phyloP scores from a whole-genome alignment of 2,329 filamentous ascomycete species.

The Colletotrichum sojae region DNA sequence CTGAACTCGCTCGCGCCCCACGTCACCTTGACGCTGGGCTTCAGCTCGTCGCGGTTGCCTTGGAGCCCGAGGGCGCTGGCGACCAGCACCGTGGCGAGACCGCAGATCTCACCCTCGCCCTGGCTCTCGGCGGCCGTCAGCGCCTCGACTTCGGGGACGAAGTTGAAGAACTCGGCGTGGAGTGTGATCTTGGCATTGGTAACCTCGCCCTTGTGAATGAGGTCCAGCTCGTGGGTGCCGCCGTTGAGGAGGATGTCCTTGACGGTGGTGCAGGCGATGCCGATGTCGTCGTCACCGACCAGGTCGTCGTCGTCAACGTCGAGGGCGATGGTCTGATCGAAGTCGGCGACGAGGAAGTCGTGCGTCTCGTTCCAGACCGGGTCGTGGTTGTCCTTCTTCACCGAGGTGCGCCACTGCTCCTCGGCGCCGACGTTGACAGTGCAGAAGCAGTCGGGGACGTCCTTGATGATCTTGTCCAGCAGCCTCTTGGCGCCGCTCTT shows the following conservation, averaged over 20 bases:
- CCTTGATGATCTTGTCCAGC: slow-evolving; percentile 59
- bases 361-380: slow-evolving; percentile 64
- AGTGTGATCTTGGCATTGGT: slow-evolving; percentile 54
- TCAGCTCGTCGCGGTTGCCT: slow-evolving; percentile 59
- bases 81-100: slow-evolving; percentile 59
- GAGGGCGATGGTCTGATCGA: slow-evolving; percentile 57
- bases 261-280: slow-evolving; percentile 55
- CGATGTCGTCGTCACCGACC: slow-evolving; percentile 59
- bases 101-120: slow-evolving; percentile 52
- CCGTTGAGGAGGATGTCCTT: slow-evolving; percentile 58
- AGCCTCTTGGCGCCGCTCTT: slow-evolving; percentile 52
- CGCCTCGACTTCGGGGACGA: slow-evolving; percentile 53
- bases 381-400: slow-evolving; percentile 56
- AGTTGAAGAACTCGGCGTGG: slow-evolving; percentile 57
- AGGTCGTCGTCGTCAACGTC: slow-evolving; percentile 62
- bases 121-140: slow-evolving; percentile 46
- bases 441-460: slow-evolving; percentile 62
- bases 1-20: slow-evolving; percentile 58
- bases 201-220: slow-evolving; percentile 54
- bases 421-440: slow-evolving; percentile 60
- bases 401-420: slow-evolving; percentile 57
- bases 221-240: slow-evolving; percentile 56
- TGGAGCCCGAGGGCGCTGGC: slow-evolving; percentile 58
- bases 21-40: slow-evolving; percentile 60
- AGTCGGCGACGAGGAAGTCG: slow-evolving; percentile 62